A percentile compares a stretch with the other conserved stretches of the same genome.
These are phyloP conservation scores for Sclerotiophoma versabilis DNA, from an alignment of 2,329 filamentous ascomycete species.

Conservation along the genomic window DNA sequence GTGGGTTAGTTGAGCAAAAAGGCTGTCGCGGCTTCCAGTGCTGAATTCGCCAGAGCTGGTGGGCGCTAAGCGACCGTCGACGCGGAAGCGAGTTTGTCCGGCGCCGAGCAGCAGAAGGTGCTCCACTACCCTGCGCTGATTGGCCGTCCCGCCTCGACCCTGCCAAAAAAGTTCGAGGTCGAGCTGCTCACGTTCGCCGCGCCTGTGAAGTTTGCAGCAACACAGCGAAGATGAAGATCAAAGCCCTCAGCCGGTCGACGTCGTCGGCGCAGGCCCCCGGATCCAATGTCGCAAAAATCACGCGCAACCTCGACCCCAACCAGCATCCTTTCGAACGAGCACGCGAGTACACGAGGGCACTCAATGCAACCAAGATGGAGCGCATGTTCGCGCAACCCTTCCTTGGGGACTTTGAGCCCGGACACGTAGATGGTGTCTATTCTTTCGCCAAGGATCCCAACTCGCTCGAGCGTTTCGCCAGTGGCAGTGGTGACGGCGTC, in stretches of 20 bases:
- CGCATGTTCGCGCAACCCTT: slow-evolving; percentile 90
- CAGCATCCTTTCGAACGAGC: slow-evolving; percentile 91
- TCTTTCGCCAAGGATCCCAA: slow-evolving; percentile 57
- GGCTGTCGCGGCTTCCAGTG: slow-evolving; percentile 34
- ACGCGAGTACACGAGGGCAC: slow-evolving; percentile 78
- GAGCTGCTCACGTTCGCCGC: slow-evolving; percentile 6
- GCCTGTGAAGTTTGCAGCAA: slow-evolving; percentile 16
- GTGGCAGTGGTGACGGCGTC: slow-evolving; percentile 74
- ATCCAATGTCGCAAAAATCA: slow-evolving; percentile 68
- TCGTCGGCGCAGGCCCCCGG: slow-evolving; percentile 71
- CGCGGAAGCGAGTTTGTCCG: slow-evolving; percentile 8
- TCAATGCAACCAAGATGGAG: slow-evolving; percentile 90
- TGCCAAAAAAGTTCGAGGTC: slow-evolving; percentile 18
- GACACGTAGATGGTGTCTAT: slow-evolving; percentile 84
- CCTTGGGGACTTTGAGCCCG: slow-evolving; percentile 82
- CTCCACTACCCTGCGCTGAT: slow-evolving; percentile 16
- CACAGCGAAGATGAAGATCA: slow-evolving; percentile 49
- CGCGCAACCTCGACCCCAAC: slow-evolving; percentile 79
- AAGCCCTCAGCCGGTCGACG: slow-evolving; percentile 71
- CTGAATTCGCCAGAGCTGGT: slow-evolving; percentile 22
- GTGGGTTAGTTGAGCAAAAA: slow-evolving; percentile 36
- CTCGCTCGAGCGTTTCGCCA: slow-evolving; percentile 54
- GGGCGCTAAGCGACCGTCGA: slow-evolving; percentile 14
- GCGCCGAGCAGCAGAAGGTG: neutral
- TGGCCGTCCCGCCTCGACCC: slow-evolving; percentile 23